A percentile compares a stretch with the other conserved stretches of the same genome.
Conservation (phyloP, 2,329 filamentous ascomycete species). For the Blastomyces silverae region DNA sequence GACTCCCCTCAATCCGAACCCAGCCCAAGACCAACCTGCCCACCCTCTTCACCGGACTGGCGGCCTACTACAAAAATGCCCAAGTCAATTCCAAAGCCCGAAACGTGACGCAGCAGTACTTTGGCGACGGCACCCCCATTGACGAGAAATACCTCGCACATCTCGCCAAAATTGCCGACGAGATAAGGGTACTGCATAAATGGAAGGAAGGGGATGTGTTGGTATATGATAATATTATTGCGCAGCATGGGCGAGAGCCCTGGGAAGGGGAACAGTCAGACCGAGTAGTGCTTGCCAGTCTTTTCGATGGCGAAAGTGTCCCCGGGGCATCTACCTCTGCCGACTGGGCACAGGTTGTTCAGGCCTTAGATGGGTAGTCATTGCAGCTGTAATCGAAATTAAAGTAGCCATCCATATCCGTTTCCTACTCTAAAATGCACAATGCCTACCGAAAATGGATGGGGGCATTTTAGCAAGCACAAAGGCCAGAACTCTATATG, state of each 20-base stretch:
- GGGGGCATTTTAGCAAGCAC: neutral
- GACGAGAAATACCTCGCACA: slow-evolving; percentile 7
- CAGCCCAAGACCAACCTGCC: slow-evolving; percentile 44
- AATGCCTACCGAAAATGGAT: neutral
- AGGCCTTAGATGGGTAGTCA: slow-evolving; percentile 34
- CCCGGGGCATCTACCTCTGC: slow-evolving; percentile 41
- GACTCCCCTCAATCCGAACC: slow-evolving; percentile 43
- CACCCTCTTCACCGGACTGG: slow-evolving; percentile 44
- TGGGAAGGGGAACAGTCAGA: slow-evolving; percentile 35
- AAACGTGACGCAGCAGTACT: slow-evolving; percentile 24
- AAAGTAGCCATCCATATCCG: neutral
- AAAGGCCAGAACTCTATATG: neutral
- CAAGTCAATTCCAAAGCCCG: slow-evolving; percentile 25
- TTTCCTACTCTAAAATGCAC: no score
- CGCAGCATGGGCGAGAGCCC: slow-evolving; percentile 46
- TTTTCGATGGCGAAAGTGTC: slow-evolving; percentile 43
- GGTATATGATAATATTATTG: slow-evolving; percentile 44
- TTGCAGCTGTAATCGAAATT: neutral
- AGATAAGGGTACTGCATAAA: slow-evolving; percentile 45
- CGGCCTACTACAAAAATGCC: slow-evolving; percentile 27
- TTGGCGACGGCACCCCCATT: slow-evolving; percentile 7
- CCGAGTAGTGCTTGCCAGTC: slow-evolving; percentile 43
- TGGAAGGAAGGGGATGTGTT: slow-evolving; percentile 46
- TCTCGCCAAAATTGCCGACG: slow-evolving; percentile 39
- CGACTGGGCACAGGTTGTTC: slow-evolving; percentile 45